Evolutionary conservation across 176 grass and related monocot species (phyloP).

Genomic region (Eleusine indica): DNA sequence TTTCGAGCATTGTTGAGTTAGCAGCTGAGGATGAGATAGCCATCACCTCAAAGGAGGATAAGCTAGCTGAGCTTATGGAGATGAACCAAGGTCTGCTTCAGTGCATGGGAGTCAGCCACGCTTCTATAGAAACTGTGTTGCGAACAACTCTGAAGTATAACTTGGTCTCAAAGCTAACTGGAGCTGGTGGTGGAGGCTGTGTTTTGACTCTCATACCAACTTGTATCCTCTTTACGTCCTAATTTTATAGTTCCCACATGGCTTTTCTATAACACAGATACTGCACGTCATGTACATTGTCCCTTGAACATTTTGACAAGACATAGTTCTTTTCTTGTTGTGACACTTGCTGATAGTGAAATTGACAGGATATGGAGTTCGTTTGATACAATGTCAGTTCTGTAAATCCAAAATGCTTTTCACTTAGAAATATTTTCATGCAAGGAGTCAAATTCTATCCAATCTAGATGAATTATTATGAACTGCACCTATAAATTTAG

Average conservation of each 20-base stretch:
- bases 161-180: conserved; percentile 89
- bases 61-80: conserved; percentile 83
- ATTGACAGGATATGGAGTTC: neutral
- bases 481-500: neutral
- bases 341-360: conserved; percentile 25
- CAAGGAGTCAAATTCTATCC: neutral
- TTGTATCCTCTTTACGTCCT: conserved; percentile 66
- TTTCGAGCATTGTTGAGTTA: conserved; percentile 65
- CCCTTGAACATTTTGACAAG: conserved; percentile 11
- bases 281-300: neutral
- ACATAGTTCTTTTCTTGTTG: neutral
- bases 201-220: conserved; percentile 86
- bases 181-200: conserved; percentile 93
- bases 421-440: neutral
- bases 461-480: conserved; percentile 9
- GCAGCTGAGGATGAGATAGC: conserved; percentile 56
- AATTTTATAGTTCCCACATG: neutral
- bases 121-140: conserved; percentile 77
- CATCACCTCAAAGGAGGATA: conserved; percentile 76
- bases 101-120: conserved; percentile 88
- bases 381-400: neutral
- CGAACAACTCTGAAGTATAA: conserved; percentile 66
- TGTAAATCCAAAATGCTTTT: neutral
- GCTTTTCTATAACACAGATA: conserved; percentile 16
- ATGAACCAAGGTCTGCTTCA: conserved; percentile 99